Base-by-base conservation (phyloP, 2,329 filamentous ascomycete genomes). In the Colletotrichum endophyticum region DNA sequence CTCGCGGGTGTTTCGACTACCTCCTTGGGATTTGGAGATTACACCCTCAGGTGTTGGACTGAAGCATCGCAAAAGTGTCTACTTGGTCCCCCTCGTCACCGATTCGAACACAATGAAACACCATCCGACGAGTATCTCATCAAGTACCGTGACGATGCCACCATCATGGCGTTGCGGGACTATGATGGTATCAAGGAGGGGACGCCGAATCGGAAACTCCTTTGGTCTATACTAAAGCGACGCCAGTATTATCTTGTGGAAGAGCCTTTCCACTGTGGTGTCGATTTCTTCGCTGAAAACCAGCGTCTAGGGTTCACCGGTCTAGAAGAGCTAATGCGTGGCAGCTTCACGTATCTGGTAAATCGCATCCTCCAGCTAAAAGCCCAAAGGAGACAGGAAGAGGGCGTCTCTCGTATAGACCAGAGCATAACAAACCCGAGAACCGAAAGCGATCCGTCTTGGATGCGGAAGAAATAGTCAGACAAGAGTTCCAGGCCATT, bases 241-340 rank as follows among this genome's bases (percentile, higher is more conserved):
- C 64, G 79, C 19, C 79, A 82, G 7, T 81, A 80, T 59, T 61
- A 80, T 27, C 72, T 79, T 5, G 62, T 81, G 6, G 79, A 80
- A 68, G 75, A 78, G n/a, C 70, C 79, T 15, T 66, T 61, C 39
- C 71, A 61, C 8, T 32, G 78, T 4, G 79, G 79, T 13, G 36
- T 36, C 2, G 13, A 49, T 12, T 81, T 80, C 22, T 75, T 81
- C 2, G 1, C 12, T 12, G 8, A n/a, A 27, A 8, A 7, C 9
- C 6, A 7, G 30, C 15, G 8, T 39, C 11, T 4, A 11, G 1
- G n/a, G 1, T 2, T 53, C 12, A 72, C 70, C 28, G 62, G 63
- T 12, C 22, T 70, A 1, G 34, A 16, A 5, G 9, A 25, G 4
- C 79, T 82, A n/a, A 53, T 81, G 3, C 19, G 44, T 3, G 44